phyloP scores from a whole-genome alignment of 768 basidiomycete genomes.

The Cystoderma amianthinum region DNA sequence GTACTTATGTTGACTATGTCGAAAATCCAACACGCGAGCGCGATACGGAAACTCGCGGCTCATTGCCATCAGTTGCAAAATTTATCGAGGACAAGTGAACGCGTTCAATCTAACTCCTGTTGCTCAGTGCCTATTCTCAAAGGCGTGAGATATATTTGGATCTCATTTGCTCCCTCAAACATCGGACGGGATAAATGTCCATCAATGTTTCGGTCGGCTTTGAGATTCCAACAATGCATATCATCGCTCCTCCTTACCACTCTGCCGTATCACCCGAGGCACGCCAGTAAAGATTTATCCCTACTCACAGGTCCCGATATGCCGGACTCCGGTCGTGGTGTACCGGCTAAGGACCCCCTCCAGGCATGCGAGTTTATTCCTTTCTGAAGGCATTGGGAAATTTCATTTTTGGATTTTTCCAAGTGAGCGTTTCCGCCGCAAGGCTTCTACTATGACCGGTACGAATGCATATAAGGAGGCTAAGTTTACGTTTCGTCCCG shows the following conservation, averaged over 20 bases:
- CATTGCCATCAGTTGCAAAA: not conserved
- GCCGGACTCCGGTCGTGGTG: constrained; percentile 16
- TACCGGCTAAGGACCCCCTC: constrained; percentile 12
- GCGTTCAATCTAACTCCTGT: not conserved
- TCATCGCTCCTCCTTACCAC: constrained; percentile 13
- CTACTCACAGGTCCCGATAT: constrained; percentile 18
- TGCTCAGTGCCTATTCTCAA: not conserved
- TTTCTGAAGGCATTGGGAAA: constrained; percentile 12
- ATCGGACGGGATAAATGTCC: not conserved
- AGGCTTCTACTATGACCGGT: constrained; percentile 6
- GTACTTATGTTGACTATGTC: too few species aligned
- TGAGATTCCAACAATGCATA: constrained; percentile 15
- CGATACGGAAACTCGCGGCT: not conserved
- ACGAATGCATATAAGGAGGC: constrained; percentile 19
- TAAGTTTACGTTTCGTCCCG: constrained; percentile 8
- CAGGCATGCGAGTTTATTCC: constrained; percentile 16
- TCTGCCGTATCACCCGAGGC: constrained; percentile 14
- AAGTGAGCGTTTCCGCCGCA: constrained; percentile 10
- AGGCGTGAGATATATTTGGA: not conserved
- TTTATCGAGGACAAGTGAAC: too few species aligned
- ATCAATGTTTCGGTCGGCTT: constrained; percentile 6
- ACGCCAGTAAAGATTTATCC: constrained; percentile 11
- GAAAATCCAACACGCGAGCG: too few species aligned
- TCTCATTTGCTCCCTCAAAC: not conserved
- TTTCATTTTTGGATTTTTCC: constrained; percentile 18